A percentile compares a stretch with the other conserved stretches of the same genome.
These are phyloP conservation scores for Coemansia sp. DNA, from an alignment of 192 early-diverging fungal genomes.

Conservation along the genomic window DNA sequence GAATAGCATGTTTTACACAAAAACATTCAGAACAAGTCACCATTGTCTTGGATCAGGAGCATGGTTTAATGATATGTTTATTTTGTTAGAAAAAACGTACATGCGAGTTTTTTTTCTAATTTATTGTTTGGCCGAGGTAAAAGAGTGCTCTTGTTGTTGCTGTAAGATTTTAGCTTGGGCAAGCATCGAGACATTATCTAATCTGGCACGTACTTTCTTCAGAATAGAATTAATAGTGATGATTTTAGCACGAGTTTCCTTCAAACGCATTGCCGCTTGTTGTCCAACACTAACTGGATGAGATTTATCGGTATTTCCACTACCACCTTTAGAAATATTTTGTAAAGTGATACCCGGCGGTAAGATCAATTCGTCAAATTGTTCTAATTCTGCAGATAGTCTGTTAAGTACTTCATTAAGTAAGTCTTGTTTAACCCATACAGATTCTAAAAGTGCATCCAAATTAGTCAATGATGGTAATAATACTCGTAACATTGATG, in stretches of 20 bases:
- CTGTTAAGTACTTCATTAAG: constrained; percentile 47
- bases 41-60: too few relatives aligned
- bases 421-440: constrained; percentile 41
- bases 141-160: constrained; percentile 20
- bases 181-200: constrained; percentile 50
- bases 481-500: constrained; percentile 49
- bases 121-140: background rate
- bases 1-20: too few relatives aligned
- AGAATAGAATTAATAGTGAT: constrained; percentile 33
- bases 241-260: constrained; percentile 30
- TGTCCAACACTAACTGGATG: constrained; percentile 11
- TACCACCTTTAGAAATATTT: background rate
- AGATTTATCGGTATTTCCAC: background rate
- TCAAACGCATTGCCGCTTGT: constrained; percentile 29
- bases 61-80: too few relatives aligned
- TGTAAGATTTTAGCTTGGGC: constrained; percentile 48
- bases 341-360: constrained; percentile 10
- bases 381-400: constrained; percentile 45
- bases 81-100: too few relatives aligned
- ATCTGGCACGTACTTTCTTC: constrained; percentile 35
- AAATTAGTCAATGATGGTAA: constrained; percentile 42
- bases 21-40: too few relatives aligned
- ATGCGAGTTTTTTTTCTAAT: background rate
- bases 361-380: constrained; percentile 43
- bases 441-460: constrained; percentile 38